A percentile compares a stretch with the other conserved stretches of the same genome.
phyloP scores from a whole-genome alignment of 2,329 filamentous ascomycete species.

The Alternaria brassicicola region DNA sequence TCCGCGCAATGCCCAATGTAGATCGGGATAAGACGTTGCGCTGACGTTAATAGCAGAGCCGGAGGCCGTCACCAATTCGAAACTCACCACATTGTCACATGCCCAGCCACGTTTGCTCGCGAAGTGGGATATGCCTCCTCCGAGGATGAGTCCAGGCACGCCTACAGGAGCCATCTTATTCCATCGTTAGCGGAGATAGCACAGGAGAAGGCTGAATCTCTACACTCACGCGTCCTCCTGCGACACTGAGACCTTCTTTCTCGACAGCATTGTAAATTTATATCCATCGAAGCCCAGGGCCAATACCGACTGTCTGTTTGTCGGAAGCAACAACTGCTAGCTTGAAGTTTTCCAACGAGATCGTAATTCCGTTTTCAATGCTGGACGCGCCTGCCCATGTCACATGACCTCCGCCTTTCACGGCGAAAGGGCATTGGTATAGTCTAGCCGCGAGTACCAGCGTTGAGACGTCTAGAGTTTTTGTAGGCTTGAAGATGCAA shows the following conservation, averaged over 20 bases:
- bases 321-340: constrained; percentile 30
- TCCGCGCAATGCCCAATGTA: constrained; percentile 46
- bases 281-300: constrained; percentile 40
- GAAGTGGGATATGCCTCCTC: constrained; percentile 33
- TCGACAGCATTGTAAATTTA: constrained; percentile 36
- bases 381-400: constrained; percentile 48
- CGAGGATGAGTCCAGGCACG: constrained; percentile 36
- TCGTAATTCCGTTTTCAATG: constrained; percentile 51
- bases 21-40: constrained; percentile 42
- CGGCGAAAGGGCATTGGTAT: constrained; percentile 46
- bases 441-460: constrained; percentile 19
- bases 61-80: constrained; percentile 24
- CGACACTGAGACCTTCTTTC: constrained; percentile 26
- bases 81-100: constrained; percentile 37
- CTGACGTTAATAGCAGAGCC: constrained; percentile 15
- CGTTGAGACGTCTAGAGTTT: constrained; percentile 17
- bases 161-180: constrained; percentile 27
- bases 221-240: constrained; percentile 28
- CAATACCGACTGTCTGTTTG: constrained; percentile 27
- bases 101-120: constrained; percentile 31
- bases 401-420: constrained; percentile 54
- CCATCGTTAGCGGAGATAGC: background rate
- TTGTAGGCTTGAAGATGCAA: constrained; percentile 29
- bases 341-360: constrained; percentile 48
- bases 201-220: background rate